Percentiles rank a stretch among this genome's conserved stretches.
phyloP scores from a whole-genome alignment of 140 eudicot species.

The Bidens hawaiensis region DNA sequence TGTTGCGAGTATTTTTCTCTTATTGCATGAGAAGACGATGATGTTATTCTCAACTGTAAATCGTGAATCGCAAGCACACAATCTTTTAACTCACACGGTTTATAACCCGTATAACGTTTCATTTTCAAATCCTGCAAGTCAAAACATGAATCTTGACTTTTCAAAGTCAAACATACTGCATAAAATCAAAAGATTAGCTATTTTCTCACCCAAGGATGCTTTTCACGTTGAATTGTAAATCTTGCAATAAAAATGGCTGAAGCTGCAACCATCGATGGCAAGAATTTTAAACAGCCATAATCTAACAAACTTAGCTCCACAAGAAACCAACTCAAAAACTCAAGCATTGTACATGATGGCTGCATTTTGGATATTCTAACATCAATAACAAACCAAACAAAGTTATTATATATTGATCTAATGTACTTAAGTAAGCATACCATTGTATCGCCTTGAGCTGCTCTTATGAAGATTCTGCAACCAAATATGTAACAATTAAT shows the following conservation, averaged over 20 bases:
- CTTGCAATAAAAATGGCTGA: constrained; percentile 69
- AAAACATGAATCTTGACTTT: constrained; percentile 2
- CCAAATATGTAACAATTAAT: constrained; percentile 5
- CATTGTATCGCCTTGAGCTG: constrained; percentile 42
- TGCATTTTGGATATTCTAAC: constrained; percentile 15
- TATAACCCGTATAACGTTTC: constrained; percentile 56
- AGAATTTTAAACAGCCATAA: constrained; percentile 53
- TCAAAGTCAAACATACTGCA: background rate
- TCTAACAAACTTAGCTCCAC: constrained; percentile 77
- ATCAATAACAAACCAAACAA: constrained; percentile 1
- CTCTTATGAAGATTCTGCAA: constrained; percentile 55
- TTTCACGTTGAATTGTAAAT: constrained; percentile 54
- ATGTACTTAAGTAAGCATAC: constrained; percentile 24
- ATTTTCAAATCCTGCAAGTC: constrained; percentile 45
- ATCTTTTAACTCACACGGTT: constrained; percentile 48
- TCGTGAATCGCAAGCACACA: constrained; percentile 62
- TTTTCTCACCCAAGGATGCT: constrained; percentile 72
- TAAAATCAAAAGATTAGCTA: constrained; percentile 3
- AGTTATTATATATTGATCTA: background rate
- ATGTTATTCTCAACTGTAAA: constrained; percentile 42
- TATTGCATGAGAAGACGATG: constrained; percentile 39
- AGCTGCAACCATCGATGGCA: constrained; percentile 81
- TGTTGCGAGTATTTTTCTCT: constrained; percentile 55
- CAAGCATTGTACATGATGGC: constrained; percentile 39
- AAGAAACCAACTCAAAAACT: constrained; percentile 56